Conservation (phyloP, 352 stramenopile species). For the Blastocystis sp. region DNA sequence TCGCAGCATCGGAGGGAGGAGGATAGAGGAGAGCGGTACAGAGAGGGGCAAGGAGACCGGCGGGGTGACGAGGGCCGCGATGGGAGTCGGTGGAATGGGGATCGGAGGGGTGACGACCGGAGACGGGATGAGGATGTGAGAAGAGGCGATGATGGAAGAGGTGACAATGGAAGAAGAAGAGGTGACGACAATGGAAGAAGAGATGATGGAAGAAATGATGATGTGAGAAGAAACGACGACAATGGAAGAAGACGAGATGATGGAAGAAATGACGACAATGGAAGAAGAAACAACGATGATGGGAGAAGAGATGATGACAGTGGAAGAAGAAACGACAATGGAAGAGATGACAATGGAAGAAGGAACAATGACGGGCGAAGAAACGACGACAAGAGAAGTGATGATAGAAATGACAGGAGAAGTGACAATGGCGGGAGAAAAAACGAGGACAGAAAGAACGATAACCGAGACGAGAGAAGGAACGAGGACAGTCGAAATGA, state of each 20-base stretch:
- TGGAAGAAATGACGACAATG: neutral
- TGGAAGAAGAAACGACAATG: neutral
- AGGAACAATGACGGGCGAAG: neutral
- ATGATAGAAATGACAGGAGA: neutral
- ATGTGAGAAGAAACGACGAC: neutral
- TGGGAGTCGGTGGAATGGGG: too few species aligned
- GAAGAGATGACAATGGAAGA: neutral
- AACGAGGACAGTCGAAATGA: neutral
- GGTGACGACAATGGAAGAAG: neutral
- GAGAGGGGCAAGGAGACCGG: too few species aligned
- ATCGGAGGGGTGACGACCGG: neutral
- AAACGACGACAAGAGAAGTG: neutral
- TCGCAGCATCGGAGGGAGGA: too few species aligned
- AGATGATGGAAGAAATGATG: neutral
- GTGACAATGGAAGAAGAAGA: neutral
- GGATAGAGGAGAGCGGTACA: too few species aligned
- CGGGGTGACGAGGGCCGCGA: too few species aligned
- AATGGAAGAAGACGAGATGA: neutral
- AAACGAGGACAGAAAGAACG: neutral
- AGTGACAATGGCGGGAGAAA: neutral
- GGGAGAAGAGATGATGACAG: neutral
- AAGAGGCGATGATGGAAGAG: neutral
- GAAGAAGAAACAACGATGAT: neutral
- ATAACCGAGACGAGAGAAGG: neutral
- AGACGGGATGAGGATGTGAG: neutral